Conservation (phyloP, 345 rosid genomes). For the Eucalyptus cloeziana region DNA sequence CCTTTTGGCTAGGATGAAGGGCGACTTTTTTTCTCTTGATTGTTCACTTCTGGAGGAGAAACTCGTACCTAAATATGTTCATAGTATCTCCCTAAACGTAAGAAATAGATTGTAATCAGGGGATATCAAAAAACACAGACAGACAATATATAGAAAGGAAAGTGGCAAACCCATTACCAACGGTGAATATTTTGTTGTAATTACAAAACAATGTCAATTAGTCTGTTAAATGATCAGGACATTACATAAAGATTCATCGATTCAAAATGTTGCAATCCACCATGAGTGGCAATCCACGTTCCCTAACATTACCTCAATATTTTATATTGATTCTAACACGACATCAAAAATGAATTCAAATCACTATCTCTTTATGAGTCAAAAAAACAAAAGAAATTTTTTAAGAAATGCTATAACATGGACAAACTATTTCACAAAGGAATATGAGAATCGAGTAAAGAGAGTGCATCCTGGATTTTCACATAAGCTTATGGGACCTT, state of each 20-base stretch:
- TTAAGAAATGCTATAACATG: not conserved
- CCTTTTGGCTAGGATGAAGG: not conserved
- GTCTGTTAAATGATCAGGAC: not conserved
- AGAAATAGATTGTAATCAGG: not conserved
- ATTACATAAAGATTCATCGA: not conserved
- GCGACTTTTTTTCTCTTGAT: not conserved
- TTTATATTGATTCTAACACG: not conserved
- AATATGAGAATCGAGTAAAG: not conserved
- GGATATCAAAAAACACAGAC: not conserved
- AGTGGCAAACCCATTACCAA: not conserved
- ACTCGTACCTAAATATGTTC: not conserved
- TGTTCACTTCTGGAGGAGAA: not conserved
- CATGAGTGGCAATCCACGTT: not conserved
- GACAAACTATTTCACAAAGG: not conserved
- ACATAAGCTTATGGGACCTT: not conserved
- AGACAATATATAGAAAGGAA: not conserved
- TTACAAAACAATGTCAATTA: not conserved
- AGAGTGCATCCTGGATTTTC: not conserved
- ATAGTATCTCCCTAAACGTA: not conserved
- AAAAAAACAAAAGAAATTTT: not conserved
- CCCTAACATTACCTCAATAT: not conserved
- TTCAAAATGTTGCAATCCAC: not conserved
- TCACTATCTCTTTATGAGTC: rapidly evolving
- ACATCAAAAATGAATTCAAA: not conserved
- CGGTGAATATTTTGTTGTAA: not conserved